Conservation (phyloP, 1,139 yeast genomes). For the Nakaseomyces glabratus region DNA sequence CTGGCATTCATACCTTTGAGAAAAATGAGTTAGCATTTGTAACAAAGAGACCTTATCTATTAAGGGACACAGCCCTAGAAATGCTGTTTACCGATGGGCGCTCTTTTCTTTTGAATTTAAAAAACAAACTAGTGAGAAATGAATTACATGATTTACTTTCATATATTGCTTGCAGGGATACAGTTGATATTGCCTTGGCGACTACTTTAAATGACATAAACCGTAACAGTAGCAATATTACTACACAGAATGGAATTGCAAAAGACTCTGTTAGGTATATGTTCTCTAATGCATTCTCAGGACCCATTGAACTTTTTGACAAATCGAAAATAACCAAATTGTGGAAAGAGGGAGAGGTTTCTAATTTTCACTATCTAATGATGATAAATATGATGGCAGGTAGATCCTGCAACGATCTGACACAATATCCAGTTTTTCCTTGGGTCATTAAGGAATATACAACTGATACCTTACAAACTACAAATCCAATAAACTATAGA, state of each 20-base stretch:
- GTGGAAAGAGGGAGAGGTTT: constrained; percentile 69
- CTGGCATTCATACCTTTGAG: constrained; percentile 24
- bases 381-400: constrained; percentile 77
- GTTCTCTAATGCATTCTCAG: constrained; percentile 36
- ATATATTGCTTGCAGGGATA: constrained; percentile 35
- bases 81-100: constrained; percentile 65
- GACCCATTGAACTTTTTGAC: constrained; percentile 27
- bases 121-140: constrained; percentile 45
- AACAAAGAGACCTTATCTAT: constrained; percentile 62
- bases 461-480: constrained; percentile 53
- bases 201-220: constrained; percentile 13
- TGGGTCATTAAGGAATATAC: constrained; percentile 80
- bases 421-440: constrained; percentile 85
- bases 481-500: constrained; percentile 51
- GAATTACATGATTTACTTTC: constrained; percentile 42
- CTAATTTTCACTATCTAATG: constrained; percentile 74
- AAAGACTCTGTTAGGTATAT: constrained; percentile 31
- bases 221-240: constrained; percentile 18
- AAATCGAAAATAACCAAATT: constrained; percentile 50
- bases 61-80: constrained; percentile 73
- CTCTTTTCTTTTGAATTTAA: constrained; percentile 39
- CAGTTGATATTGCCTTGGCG: constrained; percentile 39
- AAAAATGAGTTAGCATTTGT: constrained; percentile 40
- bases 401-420: constrained; percentile 73
- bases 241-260: constrained; percentile 27